These are phyloP conservation scores for Diplocarpon mali DNA, from an alignment of 2,329 filamentous ascomycete genomes.

Conservation along the genomic window DNA sequence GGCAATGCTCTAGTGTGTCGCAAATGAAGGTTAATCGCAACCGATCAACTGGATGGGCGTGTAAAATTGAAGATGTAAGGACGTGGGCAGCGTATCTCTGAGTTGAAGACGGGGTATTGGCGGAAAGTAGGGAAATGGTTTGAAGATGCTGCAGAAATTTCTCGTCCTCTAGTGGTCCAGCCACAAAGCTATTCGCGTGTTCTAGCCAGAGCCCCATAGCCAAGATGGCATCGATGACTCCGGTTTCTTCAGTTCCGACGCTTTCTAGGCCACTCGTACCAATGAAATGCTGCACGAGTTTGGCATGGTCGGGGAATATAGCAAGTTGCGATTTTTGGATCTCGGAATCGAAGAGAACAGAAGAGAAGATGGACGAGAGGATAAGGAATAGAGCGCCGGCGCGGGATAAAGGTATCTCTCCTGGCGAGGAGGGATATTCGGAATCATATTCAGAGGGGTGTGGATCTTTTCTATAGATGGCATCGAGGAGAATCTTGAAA, in stretches of 20 bases:
- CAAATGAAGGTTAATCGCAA: slow-evolving; percentile 50
- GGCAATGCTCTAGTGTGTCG: slow-evolving; percentile 54
- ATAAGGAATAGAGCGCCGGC: slow-evolving; percentile 48
- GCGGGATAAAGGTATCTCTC: slow-evolving; percentile 46
- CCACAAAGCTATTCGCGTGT: slow-evolving; percentile 35
- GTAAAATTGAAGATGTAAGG: slow-evolving; percentile 30
- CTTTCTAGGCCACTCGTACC: slow-evolving; percentile 35
- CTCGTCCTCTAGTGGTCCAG: slow-evolving; percentile 27
- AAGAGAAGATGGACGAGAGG: slow-evolving; percentile 52
- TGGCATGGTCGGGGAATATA: slow-evolving; percentile 50
- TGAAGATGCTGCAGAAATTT: slow-evolving; percentile 51
- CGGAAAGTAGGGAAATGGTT: slow-evolving; percentile 28
- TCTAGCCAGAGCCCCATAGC: slow-evolving; percentile 50
- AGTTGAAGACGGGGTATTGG: slow-evolving; percentile 29
- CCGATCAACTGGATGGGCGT: slow-evolving; percentile 47
- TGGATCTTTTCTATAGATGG: slow-evolving; percentile 35
- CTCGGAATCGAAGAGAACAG: slow-evolving; percentile 48
- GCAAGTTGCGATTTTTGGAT: slow-evolving; percentile 40
- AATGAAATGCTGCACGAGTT: slow-evolving; percentile 43
- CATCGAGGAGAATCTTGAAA: slow-evolving; percentile 33
- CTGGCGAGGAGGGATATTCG: slow-evolving; percentile 35
- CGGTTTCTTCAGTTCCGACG: slow-evolving; percentile 37
- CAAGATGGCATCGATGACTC: slow-evolving; percentile 48
- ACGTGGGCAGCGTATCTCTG: slow-evolving; percentile 28
- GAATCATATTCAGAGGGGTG: slow-evolving; percentile 30